Base-by-base conservation (phyloP, 768 basidiomycete species). In the Rubroboletus satanas region DNA sequence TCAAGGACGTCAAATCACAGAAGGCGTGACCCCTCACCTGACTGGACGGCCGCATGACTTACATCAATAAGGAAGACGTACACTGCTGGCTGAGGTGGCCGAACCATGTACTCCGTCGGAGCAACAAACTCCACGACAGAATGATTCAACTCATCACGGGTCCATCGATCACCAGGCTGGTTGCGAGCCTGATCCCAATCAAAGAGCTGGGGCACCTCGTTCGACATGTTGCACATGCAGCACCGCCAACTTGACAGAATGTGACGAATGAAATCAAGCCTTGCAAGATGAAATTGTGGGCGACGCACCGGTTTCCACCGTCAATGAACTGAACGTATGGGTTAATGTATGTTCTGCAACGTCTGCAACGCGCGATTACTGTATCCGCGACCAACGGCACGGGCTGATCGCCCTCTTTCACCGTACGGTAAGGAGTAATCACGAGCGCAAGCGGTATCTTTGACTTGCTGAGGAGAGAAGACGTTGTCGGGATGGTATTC, bases 21-120 rank as follows among this genome's bases (percentile, higher is more conserved):
- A 49, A 6, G 1, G 32, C 10, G 2, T 7, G n/a, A 51, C n/a
- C 62, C 12, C 79, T 55, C 59, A 89, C 90, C 90, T 42, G 91
- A 91, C 73, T 93, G 89, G 42, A 99, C 82, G 31, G 96, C 95
- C 37, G 85, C 71, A 66, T 96, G 91, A 66, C 92, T 93, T 61
- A 98, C 94, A 66, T 99, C 97, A 73, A 99, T 90, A 68, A 98
- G 82, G 79, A 98, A 97, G 53, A 96, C 82, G 71, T 96, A 98
- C 49, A 97, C 93, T 17, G 95, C 93, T 6, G 97, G 93, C 71
- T 98, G 97, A 49, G 97, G 97, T 6, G 97, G 88, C 60, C 97
- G 89, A 67, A 95, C 96, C 97, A 98, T 98, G 73, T 99, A 99
- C 74, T 99, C 97, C 0, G 94, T 96, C 7, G 97, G 95, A 1